Percentiles rank a stretch among this genome's conserved stretches.
Conservation (phyloP, 2,329 filamentous ascomycete species). For the Stagonosporopsis tanaceti region DNA sequence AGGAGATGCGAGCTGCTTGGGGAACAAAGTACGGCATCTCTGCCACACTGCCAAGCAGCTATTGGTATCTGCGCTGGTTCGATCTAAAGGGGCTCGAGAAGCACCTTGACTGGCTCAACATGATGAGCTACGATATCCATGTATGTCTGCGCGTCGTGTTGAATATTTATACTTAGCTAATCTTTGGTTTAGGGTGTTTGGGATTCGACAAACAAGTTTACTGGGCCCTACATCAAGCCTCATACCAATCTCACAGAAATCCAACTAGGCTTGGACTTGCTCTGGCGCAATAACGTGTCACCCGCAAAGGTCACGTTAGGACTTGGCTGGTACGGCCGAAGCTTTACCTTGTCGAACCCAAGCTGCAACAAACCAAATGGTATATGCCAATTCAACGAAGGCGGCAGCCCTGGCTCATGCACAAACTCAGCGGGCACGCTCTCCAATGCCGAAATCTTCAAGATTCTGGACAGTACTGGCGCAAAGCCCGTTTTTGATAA, state of each 20-base stretch:
- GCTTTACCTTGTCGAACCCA: slow-evolving; percentile 26
- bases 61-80: slow-evolving; percentile 25
- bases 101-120: too few species aligned
- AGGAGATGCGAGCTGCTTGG: background rate
- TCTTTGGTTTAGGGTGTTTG: slow-evolving; percentile 31
- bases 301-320: slow-evolving; percentile 54
- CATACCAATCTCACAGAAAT: slow-evolving; percentile 52
- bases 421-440: slow-evolving; percentile 42
- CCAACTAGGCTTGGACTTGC: slow-evolving; percentile 55
- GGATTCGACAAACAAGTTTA: background rate
- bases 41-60: background rate
- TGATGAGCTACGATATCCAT: too few species aligned
- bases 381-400: slow-evolving; percentile 26
- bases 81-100: too few species aligned
- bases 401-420: slow-evolving; percentile 27
- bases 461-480: slow-evolving; percentile 29
- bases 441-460: slow-evolving; percentile 47
- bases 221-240: background rate
- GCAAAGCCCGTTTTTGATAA: slow-evolving; percentile 22
- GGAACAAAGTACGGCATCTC: background rate
- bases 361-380: background rate
- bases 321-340: slow-evolving; percentile 54
- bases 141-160: too few species aligned
- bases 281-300: slow-evolving; percentile 3
- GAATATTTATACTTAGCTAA: too few species aligned